Evolutionary conservation across 2,329 filamentous ascomycete genomes (phyloP).

Genomic region (Coniella vitis): DNA sequence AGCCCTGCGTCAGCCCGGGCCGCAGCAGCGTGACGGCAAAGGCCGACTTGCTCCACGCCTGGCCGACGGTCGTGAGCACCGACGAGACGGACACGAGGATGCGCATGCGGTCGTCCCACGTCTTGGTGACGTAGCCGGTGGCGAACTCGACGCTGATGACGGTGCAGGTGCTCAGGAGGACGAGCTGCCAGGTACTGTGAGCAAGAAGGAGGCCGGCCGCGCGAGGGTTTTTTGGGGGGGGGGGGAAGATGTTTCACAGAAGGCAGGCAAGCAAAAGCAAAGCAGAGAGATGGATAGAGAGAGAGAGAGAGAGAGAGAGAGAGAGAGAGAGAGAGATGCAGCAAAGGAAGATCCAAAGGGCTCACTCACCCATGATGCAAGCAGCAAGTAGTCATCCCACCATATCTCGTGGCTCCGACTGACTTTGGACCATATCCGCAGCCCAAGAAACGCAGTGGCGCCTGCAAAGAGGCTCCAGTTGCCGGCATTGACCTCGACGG

Average conservation of each 20-base stretch:
- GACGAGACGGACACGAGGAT: constrained; percentile 41
- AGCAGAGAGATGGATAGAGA: no score
- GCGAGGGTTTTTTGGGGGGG: no score
- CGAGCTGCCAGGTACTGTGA: constrained; percentile 23
- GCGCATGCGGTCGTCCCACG: constrained; percentile 46
- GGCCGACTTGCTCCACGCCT: constrained; percentile 30
- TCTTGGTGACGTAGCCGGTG: constrained; percentile 40
- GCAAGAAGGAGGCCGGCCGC: neutral
- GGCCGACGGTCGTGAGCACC: constrained; percentile 30
- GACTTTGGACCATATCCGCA: constrained; percentile 17
- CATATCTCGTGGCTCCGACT: constrained; percentile 10
- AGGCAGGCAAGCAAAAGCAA: no score
- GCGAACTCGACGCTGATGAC: constrained; percentile 40
- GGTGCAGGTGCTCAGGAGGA: constrained; percentile 37
- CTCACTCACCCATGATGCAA: constrained; percentile 18
- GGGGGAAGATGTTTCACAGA: no score
- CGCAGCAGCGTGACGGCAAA: constrained; percentile 31
- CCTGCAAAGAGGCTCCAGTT: constrained; percentile 18
- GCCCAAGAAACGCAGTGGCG: constrained; percentile 17
- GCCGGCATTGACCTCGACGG: constrained; percentile 15
- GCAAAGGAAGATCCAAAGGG: no score
- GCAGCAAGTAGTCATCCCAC: constrained; percentile 20
- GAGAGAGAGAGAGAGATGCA: no score
- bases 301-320: no score
- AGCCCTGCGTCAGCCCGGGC: constrained; percentile 33